phyloP scores from a whole-genome alignment of 176 grass and related monocot genomes.

The Coix lacrymajobi region DNA sequence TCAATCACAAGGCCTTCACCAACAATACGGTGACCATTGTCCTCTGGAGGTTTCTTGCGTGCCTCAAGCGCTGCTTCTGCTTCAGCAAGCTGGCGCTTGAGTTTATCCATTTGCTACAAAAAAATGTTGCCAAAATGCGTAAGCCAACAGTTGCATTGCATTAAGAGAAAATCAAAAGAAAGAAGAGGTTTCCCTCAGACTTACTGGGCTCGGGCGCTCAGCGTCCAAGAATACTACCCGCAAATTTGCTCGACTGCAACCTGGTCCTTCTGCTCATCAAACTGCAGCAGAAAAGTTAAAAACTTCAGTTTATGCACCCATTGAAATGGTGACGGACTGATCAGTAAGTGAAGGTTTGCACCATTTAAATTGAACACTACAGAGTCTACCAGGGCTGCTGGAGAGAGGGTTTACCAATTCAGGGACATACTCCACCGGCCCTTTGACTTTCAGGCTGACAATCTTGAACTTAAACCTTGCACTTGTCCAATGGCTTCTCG shows the following conservation, averaged over 20 bases:
- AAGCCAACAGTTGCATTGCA: neutral
- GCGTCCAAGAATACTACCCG: constrained; percentile 86
- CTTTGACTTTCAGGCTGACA: constrained; percentile 88
- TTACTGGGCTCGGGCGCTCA: constrained; percentile 68
- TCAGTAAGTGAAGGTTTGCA: neutral
- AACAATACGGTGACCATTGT: constrained; percentile 52
- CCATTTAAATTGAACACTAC: neutral
- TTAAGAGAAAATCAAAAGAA: neutral
- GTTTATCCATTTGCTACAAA: constrained; percentile 84
- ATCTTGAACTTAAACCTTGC: constrained; percentile 97
- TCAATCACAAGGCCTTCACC: constrained; percentile 97
- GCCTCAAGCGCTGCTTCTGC: constrained; percentile 87
- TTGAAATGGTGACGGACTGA: neutral
- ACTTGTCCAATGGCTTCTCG: constrained; percentile 83
- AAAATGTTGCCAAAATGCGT: constrained; percentile 1
- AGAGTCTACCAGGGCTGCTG: neutral
- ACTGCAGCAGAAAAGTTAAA: constrained; percentile 32
- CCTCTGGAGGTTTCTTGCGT: constrained; percentile 92
- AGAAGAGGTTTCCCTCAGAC: neutral
- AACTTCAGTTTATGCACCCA: neutral
- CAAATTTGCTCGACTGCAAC: constrained; percentile 83
- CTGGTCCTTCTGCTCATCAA: constrained; percentile 94
- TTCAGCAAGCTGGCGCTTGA: constrained; percentile 89
- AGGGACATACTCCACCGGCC: constrained; percentile 75
- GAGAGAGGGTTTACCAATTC: constrained; percentile 57